A percentile compares a stretch with the other conserved stretches of the same genome.
Evolutionary conservation across 2,329 filamentous ascomycete genomes (phyloP).

Genomic region (Verticillium dahliae): DNA sequence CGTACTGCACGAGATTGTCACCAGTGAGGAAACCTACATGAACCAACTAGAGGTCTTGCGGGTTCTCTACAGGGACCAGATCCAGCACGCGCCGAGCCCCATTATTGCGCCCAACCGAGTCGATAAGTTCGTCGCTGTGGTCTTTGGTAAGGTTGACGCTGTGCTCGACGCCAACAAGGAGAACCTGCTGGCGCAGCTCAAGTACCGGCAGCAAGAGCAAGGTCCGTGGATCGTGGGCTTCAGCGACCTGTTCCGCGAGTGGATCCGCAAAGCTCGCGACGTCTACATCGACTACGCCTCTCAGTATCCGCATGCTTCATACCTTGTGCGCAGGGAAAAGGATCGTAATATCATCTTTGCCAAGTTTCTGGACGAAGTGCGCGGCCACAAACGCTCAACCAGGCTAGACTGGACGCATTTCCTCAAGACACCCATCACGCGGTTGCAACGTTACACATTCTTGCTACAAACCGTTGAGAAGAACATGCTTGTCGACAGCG

Average conservation of each 20-base stretch:
- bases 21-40: constrained; percentile 87
- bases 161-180: constrained; percentile 92
- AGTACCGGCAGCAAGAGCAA: constrained; percentile 94
- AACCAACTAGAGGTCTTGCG: constrained; percentile 81
- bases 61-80: constrained; percentile 76
- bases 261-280: constrained; percentile 87
- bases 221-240: constrained; percentile 91
- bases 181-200: constrained; percentile 83
- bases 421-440: constrained; percentile 86
- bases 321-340: constrained; percentile 75
- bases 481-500: constrained; percentile 75
- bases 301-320: constrained; percentile 77
- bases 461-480: constrained; percentile 77
- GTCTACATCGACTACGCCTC: constrained; percentile 91
- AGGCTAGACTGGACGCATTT: constrained; percentile 92
- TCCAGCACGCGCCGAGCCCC: constrained; percentile 65
- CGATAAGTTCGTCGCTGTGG: constrained; percentile 71
- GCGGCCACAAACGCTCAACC: constrained; percentile 70
- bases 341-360: constrained; percentile 81
- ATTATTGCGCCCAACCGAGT: constrained; percentile 75
- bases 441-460: constrained; percentile 83
- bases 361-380: constrained; percentile 75
- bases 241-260: constrained; percentile 95
- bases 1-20: constrained; percentile 90
- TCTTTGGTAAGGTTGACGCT: constrained; percentile 86